phyloP scores from a whole-genome alignment of 805 yeast species.

The Candida manassasensis region DNA sequence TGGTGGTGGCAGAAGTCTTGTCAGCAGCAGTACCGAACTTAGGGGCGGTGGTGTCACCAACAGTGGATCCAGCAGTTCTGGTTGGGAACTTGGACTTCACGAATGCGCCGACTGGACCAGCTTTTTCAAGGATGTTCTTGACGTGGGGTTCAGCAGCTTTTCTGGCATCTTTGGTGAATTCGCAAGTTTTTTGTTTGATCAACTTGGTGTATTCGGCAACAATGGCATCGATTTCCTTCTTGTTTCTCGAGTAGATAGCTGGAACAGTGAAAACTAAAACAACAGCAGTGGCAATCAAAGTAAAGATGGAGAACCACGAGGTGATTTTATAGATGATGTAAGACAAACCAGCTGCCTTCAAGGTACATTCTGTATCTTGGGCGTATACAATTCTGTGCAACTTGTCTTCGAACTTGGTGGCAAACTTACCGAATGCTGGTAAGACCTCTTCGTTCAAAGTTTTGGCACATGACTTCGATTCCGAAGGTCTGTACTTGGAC shows the following conservation, averaged over 20 bases:
- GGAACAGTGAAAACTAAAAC: conserved; percentile 72
- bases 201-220: conserved; percentile 40
- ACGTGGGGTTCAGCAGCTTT: conserved; percentile 52
- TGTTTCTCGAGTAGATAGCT: conserved; percentile 64
- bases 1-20: conserved; percentile 21
- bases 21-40: conserved; percentile 17
- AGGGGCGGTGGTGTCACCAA: conserved; percentile 31
- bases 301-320: conserved; percentile 69
- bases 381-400: conserved; percentile 59
- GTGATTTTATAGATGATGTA: conserved; percentile 68
- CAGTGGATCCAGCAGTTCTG: conserved; percentile 72
- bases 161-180: conserved; percentile 34
- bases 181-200: conserved; percentile 49
- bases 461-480: conserved; percentile 28
- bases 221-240: conserved; percentile 70
- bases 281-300: conserved; percentile 53
- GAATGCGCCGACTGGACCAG: conserved; percentile 64
- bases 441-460: conserved; percentile 32
- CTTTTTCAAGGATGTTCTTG: conserved; percentile 50
- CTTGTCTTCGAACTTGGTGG: conserved; percentile 49
- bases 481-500: conserved; percentile 66
- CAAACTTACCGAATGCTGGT: conserved; percentile 40
- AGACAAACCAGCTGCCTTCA: conserved; percentile 64
- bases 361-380: conserved; percentile 65
- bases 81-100: conserved; percentile 53